Percentiles rank a stretch among this genome's conserved stretches.
These are phyloP conservation scores for Acanthamoeba healyi DNA, from an alignment of 208 protist species.

Conservation along the genomic window DNA sequence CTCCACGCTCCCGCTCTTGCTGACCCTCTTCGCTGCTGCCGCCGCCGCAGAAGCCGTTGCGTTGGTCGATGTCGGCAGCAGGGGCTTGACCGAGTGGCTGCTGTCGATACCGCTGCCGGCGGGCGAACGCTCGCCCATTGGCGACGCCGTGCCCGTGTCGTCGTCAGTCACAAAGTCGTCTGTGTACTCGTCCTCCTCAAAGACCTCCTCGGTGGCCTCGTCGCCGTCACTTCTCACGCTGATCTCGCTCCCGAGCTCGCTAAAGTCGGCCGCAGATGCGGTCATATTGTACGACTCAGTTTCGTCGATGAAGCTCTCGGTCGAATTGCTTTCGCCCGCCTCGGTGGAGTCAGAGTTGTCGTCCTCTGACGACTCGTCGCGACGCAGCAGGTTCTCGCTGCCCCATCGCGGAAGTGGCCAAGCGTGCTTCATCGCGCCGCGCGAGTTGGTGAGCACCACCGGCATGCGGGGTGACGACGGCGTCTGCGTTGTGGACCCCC, in stretches of 20 bases:
- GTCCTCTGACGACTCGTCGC: not conserved
- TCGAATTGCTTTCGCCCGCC: not conserved
- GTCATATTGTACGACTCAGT: not conserved
- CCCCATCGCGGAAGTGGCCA: slow-evolving; percentile 31
- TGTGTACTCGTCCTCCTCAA: not conserved
- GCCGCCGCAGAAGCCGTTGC: not conserved
- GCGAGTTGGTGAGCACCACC: not conserved
- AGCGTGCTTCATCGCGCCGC: not conserved
- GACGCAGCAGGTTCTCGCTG: not conserved
- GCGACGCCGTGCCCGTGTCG: not conserved
- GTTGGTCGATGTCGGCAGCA: not conserved
- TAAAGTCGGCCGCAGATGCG: slow-evolving; percentile 15
- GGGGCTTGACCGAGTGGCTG: not conserved
- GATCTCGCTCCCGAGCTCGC: not conserved
- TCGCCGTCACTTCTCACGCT: not conserved
- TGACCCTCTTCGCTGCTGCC: not conserved
- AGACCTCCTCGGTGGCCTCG: not conserved
- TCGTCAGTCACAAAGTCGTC: not conserved
- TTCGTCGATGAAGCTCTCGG: not conserved
- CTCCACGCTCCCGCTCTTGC: not conserved
- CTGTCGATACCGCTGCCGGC: not conserved
- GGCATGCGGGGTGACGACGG: not conserved
- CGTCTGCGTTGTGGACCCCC: too few species aligned
- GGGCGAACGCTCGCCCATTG: not conserved
- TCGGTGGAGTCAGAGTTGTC: not conserved